Conservation (phyloP, 2,329 filamentous ascomycete genomes). For the Ambrosiella xylebori region DNA sequence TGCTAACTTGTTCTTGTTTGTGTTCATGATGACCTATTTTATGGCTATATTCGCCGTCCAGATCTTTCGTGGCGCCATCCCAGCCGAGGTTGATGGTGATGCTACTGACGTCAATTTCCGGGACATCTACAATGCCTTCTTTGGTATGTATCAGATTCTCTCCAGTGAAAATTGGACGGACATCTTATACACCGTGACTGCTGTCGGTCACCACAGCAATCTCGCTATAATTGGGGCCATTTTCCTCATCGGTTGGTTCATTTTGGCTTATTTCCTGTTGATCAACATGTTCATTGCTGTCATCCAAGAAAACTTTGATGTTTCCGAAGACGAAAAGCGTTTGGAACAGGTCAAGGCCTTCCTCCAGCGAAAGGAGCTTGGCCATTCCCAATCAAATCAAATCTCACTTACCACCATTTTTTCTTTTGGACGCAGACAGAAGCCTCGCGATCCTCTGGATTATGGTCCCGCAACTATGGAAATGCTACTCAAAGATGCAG, state of each 20-base stretch:
- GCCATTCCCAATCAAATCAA: conserved; percentile 47
- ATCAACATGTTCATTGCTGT: conserved; percentile 99
- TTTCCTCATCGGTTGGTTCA: conserved; percentile 91
- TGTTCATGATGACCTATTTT: conserved; percentile 88
- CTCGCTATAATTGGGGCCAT: conserved; percentile 87
- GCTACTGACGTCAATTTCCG: conserved; percentile 59
- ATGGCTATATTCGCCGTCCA: conserved; percentile 87
- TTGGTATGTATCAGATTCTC: conserved; percentile 94
- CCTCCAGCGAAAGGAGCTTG: conserved; percentile 75
- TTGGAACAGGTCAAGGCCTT: conserved; percentile 93
- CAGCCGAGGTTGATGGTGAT: conserved; percentile 44
- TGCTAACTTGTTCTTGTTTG: conserved; percentile 84
- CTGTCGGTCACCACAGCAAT: conserved; percentile 42
- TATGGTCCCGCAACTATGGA: conserved; percentile 85
- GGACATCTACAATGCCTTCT: conserved; percentile 86
- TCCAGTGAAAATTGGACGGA: conserved; percentile 93
- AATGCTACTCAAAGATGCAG: conserved; percentile 90
- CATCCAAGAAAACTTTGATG: conserved; percentile 98
- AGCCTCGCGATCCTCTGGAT: conserved; percentile 64
- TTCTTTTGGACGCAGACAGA: conserved; percentile 38
- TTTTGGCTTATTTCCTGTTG: conserved; percentile 84
- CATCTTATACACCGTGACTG: conserved; percentile 68
- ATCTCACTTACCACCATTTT: conserved; percentile 59
- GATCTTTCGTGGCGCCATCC: conserved; percentile 76
- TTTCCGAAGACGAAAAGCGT: conserved; percentile 95